These are phyloP conservation scores for Sextonia rubra DNA, from an alignment of 164 flowering plant genomes.

Conservation along the genomic window DNA sequence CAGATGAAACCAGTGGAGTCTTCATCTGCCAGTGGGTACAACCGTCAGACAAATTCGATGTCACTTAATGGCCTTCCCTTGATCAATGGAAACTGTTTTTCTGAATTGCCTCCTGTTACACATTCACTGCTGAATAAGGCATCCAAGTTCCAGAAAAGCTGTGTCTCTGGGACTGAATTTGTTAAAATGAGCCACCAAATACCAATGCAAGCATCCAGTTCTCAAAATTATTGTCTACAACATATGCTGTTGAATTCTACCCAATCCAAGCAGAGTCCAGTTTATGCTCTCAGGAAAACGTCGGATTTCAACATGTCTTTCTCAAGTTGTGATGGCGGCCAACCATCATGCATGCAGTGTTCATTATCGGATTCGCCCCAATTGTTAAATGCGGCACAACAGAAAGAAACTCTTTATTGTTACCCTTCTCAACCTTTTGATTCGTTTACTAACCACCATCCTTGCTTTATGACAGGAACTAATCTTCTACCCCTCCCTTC, in stretches of 20 bases:
- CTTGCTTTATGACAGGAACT: slow-evolving; percentile 10
- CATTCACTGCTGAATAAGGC: slow-evolving; percentile 14
- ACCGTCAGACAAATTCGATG: slow-evolving; percentile 17
- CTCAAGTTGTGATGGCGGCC: slow-evolving; percentile 26
- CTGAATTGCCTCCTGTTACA: slow-evolving; percentile 12
- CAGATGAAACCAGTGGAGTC: slow-evolving; percentile 23
- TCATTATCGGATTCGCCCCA: slow-evolving; percentile 30
- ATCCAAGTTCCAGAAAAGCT: background rate
- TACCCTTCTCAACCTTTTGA: slow-evolving; percentile 10
- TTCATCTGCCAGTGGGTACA: slow-evolving; percentile 14
- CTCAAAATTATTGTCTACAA: slow-evolving; percentile 16
- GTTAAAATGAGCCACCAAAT: background rate
- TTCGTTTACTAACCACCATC: slow-evolving; percentile 10
- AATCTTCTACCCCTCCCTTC: slow-evolving; percentile 14
- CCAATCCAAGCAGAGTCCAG: slow-evolving; percentile 18
- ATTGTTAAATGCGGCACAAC: slow-evolving; percentile 34
- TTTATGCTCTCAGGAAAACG: slow-evolving; percentile 10
- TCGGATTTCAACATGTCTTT: slow-evolving; percentile 30
- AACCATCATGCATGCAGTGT: slow-evolving; percentile 21
- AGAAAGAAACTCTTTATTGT: slow-evolving; percentile 12
- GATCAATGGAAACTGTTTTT: slow-evolving; percentile 7
- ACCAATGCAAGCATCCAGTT: slow-evolving; percentile 7
- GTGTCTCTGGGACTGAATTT: slow-evolving; percentile 10
- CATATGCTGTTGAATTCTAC: slow-evolving; percentile 20
- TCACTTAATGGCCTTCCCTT: slow-evolving; percentile 13